A percentile compares a stretch with the other conserved stretches of the same genome.
Evolutionary conservation across 208 protist species (phyloP).

Genomic region (Wallacemonas sp.): DNA sequence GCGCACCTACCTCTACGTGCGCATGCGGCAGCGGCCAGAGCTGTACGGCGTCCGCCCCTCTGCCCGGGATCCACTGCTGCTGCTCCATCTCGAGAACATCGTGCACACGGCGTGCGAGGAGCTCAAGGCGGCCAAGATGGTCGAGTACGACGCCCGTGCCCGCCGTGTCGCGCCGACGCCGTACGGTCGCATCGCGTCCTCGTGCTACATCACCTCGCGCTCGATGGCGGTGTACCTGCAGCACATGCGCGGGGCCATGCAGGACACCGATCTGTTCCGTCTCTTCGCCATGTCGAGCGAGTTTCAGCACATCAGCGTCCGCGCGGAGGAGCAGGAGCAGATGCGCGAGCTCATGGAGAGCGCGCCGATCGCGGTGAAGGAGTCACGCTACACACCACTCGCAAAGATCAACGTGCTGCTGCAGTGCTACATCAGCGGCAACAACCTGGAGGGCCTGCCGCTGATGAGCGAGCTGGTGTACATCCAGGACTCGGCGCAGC

Average conservation of each 20-base stretch:
- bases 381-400: conserved; percentile 93
- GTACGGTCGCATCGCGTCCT: conserved; percentile 97
- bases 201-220: conserved; percentile 97
- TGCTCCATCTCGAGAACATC: conserved; percentile 92
- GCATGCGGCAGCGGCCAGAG: conserved; percentile 95
- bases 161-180: conserved; percentile 93
- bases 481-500: conserved; percentile 96
- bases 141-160: conserved; percentile 94
- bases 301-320: conserved; percentile 97
- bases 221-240: conserved; percentile 97
- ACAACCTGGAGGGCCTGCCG: conserved; percentile 97
- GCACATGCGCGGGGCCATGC: conserved; percentile 94
- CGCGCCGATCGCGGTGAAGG: conserved; percentile 98
- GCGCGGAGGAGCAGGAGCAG: conserved; percentile 98
- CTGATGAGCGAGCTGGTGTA: conserved; percentile 99
- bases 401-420: conserved; percentile 99
- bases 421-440: conserved; percentile 98
- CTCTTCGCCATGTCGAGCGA: conserved; percentile 97
- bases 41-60: conserved; percentile 94
- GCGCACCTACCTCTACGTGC: conserved; percentile 98
- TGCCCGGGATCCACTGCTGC: conserved; percentile 80
- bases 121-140: conserved; percentile 90
- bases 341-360: conserved; percentile 95
- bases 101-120: conserved; percentile 93
- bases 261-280: conserved; percentile 98